A percentile compares a stretch with the other conserved stretches of the same genome.
These are phyloP conservation scores for Candida yuanshanica DNA, from an alignment of 805 yeast genomes.

Conservation along the genomic window DNA sequence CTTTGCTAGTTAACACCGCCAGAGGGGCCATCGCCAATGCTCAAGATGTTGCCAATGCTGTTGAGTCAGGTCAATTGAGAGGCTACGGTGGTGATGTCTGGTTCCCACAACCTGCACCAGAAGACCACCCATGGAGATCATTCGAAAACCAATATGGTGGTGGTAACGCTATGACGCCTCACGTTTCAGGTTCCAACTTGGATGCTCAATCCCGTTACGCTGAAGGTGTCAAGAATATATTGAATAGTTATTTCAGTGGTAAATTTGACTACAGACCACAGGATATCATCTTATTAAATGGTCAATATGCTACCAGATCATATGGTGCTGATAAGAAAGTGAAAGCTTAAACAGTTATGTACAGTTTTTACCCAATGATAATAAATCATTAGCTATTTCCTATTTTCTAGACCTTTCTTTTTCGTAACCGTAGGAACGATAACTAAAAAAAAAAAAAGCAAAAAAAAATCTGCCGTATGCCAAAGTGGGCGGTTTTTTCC, in stretches of 20 bases:
- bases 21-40: conserved; percentile 76
- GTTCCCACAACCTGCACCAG: conserved; percentile 81
- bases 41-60: conserved; percentile 72
- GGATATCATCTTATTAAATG: conserved; percentile 66
- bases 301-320: conserved; percentile 67
- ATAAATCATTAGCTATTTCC: too few relatives aligned
- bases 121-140: conserved; percentile 70
- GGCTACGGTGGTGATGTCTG: conserved; percentile 88
- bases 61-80: conserved; percentile 58
- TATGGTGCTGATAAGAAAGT: conserved; percentile 50
- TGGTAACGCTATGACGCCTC: conserved; percentile 85
- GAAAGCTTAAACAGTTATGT: conserved; percentile 8
- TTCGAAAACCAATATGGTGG: conserved; percentile 61
- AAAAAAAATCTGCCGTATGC: too few relatives aligned
- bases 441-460: too few relatives aligned
- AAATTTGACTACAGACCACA: conserved; percentile 68
- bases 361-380: too few relatives aligned
- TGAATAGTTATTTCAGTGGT: conserved; percentile 55
- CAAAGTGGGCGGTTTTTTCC: background rate
- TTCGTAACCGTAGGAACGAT: too few relatives aligned
- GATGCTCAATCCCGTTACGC: conserved; percentile 79
- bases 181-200: conserved; percentile 70
- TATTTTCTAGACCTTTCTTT: too few relatives aligned
- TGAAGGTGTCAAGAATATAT: conserved; percentile 59
- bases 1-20: conserved; percentile 73